phyloP scores from a whole-genome alignment of 192 early-diverging fungal genomes.

The Podila minutissima region DNA sequence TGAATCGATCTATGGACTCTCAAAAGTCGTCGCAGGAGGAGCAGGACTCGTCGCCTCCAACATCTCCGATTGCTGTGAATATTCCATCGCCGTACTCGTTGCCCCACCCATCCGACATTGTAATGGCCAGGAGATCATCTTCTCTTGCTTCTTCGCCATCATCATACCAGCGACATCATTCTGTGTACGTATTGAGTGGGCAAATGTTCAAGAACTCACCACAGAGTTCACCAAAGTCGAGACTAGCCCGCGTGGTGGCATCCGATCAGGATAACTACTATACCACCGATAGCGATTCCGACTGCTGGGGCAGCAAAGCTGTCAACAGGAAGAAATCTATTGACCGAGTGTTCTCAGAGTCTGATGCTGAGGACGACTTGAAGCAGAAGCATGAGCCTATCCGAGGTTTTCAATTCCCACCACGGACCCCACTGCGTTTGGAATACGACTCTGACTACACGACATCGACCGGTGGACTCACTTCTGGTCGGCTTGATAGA shows the following conservation, averaged over 20 bases:
- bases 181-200: conserved; percentile 42
- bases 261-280: conserved; percentile 48
- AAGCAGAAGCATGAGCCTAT: conserved; percentile 10
- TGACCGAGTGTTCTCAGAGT: conserved; percentile 43
- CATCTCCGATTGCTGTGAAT: conserved; percentile 28
- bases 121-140: conserved; percentile 27
- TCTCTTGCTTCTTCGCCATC: conserved; percentile 48
- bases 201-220: conserved; percentile 51
- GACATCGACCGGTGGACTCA: conserved; percentile 13
- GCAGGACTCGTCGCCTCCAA: conserved; percentile 44
- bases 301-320: conserved; percentile 30
- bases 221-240: conserved; percentile 43
- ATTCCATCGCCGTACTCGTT: conserved; percentile 35
- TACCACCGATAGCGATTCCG: conserved; percentile 45
- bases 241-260: conserved; percentile 29
- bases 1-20: conserved; percentile 37
- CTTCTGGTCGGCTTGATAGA: conserved; percentile 9
- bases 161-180: conserved; percentile 47
- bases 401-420: conserved; percentile 23
- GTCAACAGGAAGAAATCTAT: conserved; percentile 21
- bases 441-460: conserved; percentile 50
- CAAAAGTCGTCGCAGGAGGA: conserved; percentile 40
- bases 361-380: conserved; percentile 35
- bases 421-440: conserved; percentile 20
- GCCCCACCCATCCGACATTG: conserved; percentile 30